Evolutionary conservation across 805 yeast genomes (phyloP).

Genomic region (Diddensiella caesifluorescens): DNA sequence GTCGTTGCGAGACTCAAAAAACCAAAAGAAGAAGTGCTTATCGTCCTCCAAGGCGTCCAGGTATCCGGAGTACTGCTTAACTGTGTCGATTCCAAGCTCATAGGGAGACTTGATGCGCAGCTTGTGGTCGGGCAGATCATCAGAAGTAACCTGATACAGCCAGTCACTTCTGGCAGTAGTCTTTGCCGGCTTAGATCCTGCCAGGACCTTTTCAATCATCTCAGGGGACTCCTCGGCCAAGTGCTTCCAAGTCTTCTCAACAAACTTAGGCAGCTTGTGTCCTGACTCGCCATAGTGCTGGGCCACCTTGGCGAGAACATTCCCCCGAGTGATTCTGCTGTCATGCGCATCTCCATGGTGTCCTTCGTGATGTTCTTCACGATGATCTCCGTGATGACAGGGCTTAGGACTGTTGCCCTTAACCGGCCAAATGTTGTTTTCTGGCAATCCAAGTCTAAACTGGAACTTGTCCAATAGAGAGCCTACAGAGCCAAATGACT

Average conservation of each 20-base stretch:
- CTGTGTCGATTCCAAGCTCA: slow-evolving; percentile 71
- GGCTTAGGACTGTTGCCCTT: not conserved
- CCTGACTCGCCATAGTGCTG: not conserved
- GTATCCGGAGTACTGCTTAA: slow-evolving; percentile 80
- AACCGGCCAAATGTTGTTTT: not conserved
- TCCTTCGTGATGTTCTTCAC: not conserved
- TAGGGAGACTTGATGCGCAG: slow-evolving; percentile 64
- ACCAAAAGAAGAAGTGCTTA: slow-evolving; percentile 82
- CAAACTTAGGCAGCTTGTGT: not conserved
- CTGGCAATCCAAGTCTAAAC: slow-evolving; percentile 1
- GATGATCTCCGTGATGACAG: not conserved
- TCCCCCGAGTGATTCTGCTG: too few species aligned
- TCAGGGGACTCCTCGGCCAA: slow-evolving; percentile 6
- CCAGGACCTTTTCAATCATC: slow-evolving; percentile 2
- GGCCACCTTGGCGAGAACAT: not conserved
- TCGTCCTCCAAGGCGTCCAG: slow-evolving; percentile 75
- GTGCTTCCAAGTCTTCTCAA: slow-evolving; percentile 5
- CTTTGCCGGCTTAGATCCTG: slow-evolving; percentile 6
- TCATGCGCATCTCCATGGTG: not conserved
- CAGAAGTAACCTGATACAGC: slow-evolving; percentile 12
- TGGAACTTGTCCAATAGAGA: not conserved
- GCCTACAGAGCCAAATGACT: not conserved
- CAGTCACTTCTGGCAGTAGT: slow-evolving; percentile 10
- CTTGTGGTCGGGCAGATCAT: slow-evolving; percentile 34
- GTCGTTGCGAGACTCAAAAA: slow-evolving; percentile 82